Percentiles rank a stretch among this genome's conserved stretches.
These are phyloP conservation scores for Axilococcus clingmanii DNA, from an alignment of 139 green algal species.

Conservation along the genomic window DNA sequence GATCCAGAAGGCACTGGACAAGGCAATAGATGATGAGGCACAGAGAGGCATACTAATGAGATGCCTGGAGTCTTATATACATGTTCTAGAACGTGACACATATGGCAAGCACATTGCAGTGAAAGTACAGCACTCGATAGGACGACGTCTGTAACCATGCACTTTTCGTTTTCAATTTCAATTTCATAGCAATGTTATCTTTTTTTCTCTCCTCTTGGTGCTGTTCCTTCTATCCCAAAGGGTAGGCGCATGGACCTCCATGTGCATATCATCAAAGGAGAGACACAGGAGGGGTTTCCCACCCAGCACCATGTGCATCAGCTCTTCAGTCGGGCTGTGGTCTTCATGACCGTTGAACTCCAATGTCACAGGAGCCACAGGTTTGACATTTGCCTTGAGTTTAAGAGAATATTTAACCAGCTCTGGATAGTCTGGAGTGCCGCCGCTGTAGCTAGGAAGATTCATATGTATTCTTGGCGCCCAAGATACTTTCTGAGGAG, in stretches of 20 bases:
- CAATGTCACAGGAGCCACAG: conserved; percentile 27
- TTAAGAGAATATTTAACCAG: conserved; percentile 73
- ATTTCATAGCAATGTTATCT: neutral
- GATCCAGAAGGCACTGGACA: conserved; percentile 76
- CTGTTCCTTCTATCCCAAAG: neutral
- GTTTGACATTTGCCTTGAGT: conserved; percentile 53
- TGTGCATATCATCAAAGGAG: conserved; percentile 72
- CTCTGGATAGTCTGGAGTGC: conserved; percentile 47
- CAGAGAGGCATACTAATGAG: conserved; percentile 60
- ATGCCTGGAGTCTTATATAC: conserved; percentile 59
- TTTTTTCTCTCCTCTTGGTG: neutral
- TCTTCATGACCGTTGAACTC: conserved; percentile 4
- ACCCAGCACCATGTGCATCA: conserved; percentile 48
- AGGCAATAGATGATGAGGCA: conserved; percentile 61
- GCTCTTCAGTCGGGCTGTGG: conserved; percentile 23
- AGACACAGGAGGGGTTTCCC: conserved; percentile 60
- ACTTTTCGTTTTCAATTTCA: neutral
- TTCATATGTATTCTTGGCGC: conserved; percentile 4
- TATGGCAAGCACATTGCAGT: conserved; percentile 94
- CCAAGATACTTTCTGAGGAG: conserved; percentile 13
- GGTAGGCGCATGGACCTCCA: conserved; percentile 33
- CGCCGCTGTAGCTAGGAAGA: conserved; percentile 33
- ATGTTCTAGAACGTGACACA: conserved; percentile 63
- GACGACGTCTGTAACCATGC: neutral
- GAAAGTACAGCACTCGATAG: too few species aligned